Evolutionary conservation across 176 grass and related monocot species (phyloP).

Genomic region (Aechmea fasciata): DNA sequence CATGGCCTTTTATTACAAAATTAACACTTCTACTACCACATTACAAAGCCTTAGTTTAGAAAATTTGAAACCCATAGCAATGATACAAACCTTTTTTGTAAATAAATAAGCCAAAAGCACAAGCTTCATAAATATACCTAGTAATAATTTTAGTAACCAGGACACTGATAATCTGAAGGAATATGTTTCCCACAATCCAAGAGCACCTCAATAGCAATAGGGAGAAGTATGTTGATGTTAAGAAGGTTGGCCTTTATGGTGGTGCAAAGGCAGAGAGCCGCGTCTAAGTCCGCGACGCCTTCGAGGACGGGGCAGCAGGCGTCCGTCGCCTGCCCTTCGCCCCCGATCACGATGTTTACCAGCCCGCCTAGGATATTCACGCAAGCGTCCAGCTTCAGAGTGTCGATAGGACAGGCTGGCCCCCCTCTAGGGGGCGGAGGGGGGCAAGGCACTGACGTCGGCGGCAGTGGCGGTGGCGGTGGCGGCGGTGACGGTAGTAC

Average conservation of each 20-base stretch:
- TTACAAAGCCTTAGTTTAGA: too few relatives aligned
- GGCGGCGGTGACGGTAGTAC: not conserved
- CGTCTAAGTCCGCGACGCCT: conserved; percentile 6
- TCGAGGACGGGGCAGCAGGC: conserved; percentile 10
- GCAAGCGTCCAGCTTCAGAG: conserved; percentile 11
- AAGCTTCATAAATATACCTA: too few relatives aligned
- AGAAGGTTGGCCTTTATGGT: conserved; percentile 4
- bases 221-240: conserved; percentile 1
- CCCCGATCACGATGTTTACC: not conserved
- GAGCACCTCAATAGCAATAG: conserved; percentile 6
- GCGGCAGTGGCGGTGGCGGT: not conserved
- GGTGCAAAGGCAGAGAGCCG: conserved; percentile 18
- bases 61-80: too few relatives aligned
- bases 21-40: too few relatives aligned
- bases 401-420: conserved; percentile 1
- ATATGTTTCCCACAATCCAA: conserved; percentile 9
- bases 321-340: not conserved
- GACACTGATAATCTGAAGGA: conserved; percentile 1
- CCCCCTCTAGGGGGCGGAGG: not conserved
- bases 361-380: conserved; percentile 12
- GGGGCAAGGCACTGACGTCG: not conserved
- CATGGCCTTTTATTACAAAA: too few relatives aligned
- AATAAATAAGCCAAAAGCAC: too few relatives aligned
- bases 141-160: not conserved
- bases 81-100: too few relatives aligned